Evolutionary conservation across 1,284 basidiomycete genomes (phyloP), one percentile per base, ranked within the genome.

Genomic region (Lentinula novae-zelandiae): DNA sequence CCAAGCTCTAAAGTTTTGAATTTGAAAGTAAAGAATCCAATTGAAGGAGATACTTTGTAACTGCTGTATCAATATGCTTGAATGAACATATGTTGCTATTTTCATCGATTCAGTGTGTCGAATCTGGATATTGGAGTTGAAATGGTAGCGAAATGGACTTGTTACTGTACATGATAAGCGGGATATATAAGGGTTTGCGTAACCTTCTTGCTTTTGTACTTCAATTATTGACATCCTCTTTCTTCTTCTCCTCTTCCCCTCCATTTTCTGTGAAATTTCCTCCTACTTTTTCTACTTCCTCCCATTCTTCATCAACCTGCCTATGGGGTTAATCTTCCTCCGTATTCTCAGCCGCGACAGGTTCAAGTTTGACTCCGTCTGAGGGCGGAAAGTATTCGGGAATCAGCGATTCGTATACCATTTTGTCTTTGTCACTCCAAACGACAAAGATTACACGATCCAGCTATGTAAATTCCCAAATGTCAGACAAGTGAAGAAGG

Each of bases 401-500:
- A 40, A 88, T 73, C 17, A 88, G 75, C 12, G 67, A 90, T 89
- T 84, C 76, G 65, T 91, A 93, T 1, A 84, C 80, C 2, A 72
- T 71, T 64, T 78, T 81, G 68, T 93, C 90, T 60, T 76, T 78
- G 63, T 86, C 76, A 53, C 80, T 84, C 79, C 84, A 93, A 34
- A 90, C 86, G 8, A 88, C 84, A 65, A 93, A 92, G 17, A 93
- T 80, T 34, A 91, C 78, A 51, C 83, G 82, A 40, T 90, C 86
- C 12, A 93, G 73, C 90, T 93, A 57, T 10, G 2, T 10, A 46
- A 0, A 4, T 3, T 5, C 4, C n/a, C 44, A 22, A 10, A 9
- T 10, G 17, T 17, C n/a, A 46, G 20, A 5, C 36, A 38, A 15
- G 40, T 5, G 7, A 22, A 3, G 40, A 48, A 22, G 20, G 34